Evolutionary conservation across 2,329 filamentous ascomycete species (phyloP).

Genomic region (Eurotiales sp.): DNA sequence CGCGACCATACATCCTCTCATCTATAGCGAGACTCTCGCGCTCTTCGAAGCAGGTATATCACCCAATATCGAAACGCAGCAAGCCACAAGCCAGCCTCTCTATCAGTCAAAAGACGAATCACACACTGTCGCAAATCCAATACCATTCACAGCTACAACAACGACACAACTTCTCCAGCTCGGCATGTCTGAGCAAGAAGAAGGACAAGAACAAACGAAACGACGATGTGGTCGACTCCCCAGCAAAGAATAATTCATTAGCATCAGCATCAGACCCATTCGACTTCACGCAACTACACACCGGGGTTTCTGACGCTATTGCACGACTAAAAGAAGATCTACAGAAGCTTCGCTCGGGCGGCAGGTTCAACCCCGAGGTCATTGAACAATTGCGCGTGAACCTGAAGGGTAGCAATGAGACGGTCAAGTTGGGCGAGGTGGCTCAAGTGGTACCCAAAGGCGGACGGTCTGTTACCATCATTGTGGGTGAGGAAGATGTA

Average conservation of each 20-base stretch:
- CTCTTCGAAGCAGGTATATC: background rate
- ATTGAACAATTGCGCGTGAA: constrained; percentile 61
- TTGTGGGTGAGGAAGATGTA: constrained; percentile 63
- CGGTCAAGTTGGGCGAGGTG: constrained; percentile 56
- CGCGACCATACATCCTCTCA: constrained; percentile 4
- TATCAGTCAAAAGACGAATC: background rate
- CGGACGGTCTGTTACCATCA: constrained; percentile 56
- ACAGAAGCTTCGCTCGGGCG: constrained; percentile 59
- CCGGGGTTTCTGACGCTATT: constrained; percentile 53
- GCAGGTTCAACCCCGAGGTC: constrained; percentile 58
- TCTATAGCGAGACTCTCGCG: background rate
- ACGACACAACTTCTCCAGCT: constrained; percentile 10
- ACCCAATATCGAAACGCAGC: background rate
- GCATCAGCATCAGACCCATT: constrained; percentile 49
- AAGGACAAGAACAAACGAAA: constrained; percentile 13
- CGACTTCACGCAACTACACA: constrained; percentile 57
- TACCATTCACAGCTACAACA: background rate
- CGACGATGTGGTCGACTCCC: background rate
- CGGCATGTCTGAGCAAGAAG: constrained; percentile 9
- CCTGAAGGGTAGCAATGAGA: constrained; percentile 51
- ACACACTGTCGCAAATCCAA: background rate
- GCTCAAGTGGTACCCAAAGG: constrained; percentile 65
- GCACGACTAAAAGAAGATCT: constrained; percentile 59
- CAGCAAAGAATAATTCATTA: constrained; percentile 11
- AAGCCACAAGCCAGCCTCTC: background rate